A percentile compares a stretch with the other conserved stretches of the same genome.
Conservation (phyloP, 1,139 yeast genomes). For the Hansenula sp. region DNA sequence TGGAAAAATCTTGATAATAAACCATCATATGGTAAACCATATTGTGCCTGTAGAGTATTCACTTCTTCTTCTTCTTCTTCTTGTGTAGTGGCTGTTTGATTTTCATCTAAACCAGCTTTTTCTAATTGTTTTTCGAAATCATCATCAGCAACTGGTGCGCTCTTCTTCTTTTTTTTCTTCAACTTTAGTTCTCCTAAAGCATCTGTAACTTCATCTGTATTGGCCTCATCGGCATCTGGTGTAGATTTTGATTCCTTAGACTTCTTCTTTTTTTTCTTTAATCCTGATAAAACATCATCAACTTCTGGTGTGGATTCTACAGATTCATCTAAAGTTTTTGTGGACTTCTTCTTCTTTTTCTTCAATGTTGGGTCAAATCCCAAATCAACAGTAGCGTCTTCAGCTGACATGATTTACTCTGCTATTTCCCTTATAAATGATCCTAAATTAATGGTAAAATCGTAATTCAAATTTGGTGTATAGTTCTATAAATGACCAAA, state of each 20-base stretch:
- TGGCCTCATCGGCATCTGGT: slow-evolving; percentile 37
- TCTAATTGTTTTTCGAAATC: slow-evolving; percentile 90
- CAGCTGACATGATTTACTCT: slow-evolving; percentile 20
- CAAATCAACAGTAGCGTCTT: slow-evolving; percentile 37
- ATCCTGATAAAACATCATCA: slow-evolving; percentile 40
- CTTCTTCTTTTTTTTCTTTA: slow-evolving; percentile 49
- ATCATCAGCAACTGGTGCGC: slow-evolving; percentile 47
- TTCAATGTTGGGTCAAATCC: slow-evolving; percentile 77
- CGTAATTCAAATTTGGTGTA: too few relatives aligned
- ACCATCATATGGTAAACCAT: slow-evolving; percentile 72
- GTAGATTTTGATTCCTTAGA: slow-evolving; percentile 42
- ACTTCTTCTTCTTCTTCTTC: slow-evolving; percentile 29
- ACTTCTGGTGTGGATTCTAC: slow-evolving; percentile 23
- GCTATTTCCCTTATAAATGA: too few relatives aligned
- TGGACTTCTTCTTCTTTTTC: slow-evolving; percentile 74
- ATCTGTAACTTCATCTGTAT: slow-evolving; percentile 53
- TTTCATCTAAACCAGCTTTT: slow-evolving; percentile 72
- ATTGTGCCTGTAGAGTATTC: slow-evolving; percentile 32
- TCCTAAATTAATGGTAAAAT: too few relatives aligned
- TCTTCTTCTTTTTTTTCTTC: slow-evolving; percentile 79
- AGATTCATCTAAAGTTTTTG: slow-evolving; percentile 18
- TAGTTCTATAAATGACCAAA: background rate
- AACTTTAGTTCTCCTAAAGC: slow-evolving; percentile 72
- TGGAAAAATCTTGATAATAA: slow-evolving; percentile 80
- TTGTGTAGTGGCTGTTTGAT: slow-evolving; percentile 15